Percentiles rank a stretch among this genome's conserved stretches.
These are phyloP conservation scores for Biancaea sappan DNA, from an alignment of 306 rosid genomes.

Conservation along the genomic window DNA sequence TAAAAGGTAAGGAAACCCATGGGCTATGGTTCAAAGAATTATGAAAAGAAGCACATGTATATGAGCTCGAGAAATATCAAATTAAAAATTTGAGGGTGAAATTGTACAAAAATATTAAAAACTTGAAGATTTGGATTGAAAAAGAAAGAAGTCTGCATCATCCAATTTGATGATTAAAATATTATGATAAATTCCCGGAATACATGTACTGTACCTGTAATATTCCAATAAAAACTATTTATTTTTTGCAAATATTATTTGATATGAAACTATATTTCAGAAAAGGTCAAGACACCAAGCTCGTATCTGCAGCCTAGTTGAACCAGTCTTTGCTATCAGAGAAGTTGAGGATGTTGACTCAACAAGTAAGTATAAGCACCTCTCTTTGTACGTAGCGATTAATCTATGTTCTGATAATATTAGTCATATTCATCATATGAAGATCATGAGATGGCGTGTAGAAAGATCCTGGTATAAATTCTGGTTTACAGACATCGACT, in stretches of 20 bases:
- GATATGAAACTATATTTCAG: constrained; percentile 52
- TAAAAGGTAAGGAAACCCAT: too few relatives aligned
- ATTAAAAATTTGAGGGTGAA: too few relatives aligned
- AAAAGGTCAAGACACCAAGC: constrained; percentile 45
- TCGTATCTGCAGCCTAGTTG: constrained; percentile 42
- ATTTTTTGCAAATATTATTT: constrained; percentile 37
- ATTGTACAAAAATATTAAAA: too few relatives aligned
- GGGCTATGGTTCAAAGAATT: too few relatives aligned
- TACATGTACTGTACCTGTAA: too few relatives aligned
- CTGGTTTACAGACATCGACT: too few relatives aligned
- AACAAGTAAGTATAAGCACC: constrained; percentile 46
- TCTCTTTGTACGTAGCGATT: constrained; percentile 6
- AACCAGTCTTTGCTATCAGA: constrained; percentile 45
- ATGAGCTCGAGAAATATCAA: too few relatives aligned
- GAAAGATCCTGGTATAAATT: too few relatives aligned
- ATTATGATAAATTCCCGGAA: neutral
- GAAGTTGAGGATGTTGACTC: constrained; percentile 49
- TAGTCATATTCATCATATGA: constrained; percentile 14
- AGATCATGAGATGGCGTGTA: constrained; percentile 4
- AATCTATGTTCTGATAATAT: too few relatives aligned
- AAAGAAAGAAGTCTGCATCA: too few relatives aligned
- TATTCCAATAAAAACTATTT: constrained; percentile 3
- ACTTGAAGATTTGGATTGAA: too few relatives aligned
- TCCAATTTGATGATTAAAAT: neutral
- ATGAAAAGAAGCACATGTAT: too few relatives aligned